A percentile compares a stretch with the other conserved stretches of the same genome.
Conservation (phyloP, 73 alveolate genomes). For the Paramecium pentaurelia region DNA sequence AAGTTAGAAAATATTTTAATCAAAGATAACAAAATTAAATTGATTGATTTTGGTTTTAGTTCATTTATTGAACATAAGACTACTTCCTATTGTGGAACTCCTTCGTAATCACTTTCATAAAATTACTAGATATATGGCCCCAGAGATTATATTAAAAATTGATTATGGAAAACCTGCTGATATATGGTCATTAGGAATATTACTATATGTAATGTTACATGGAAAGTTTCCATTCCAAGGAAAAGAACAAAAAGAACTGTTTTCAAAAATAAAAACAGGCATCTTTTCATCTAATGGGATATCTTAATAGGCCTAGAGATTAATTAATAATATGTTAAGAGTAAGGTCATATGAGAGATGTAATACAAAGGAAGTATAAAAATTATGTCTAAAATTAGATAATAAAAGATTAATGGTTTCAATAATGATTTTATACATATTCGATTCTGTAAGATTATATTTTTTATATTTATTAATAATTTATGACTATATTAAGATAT, state of each 20-base stretch:
- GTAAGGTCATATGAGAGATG: background rate
- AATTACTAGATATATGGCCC: too few species aligned
- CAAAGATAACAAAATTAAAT: constrained; percentile 63
- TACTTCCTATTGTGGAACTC: constrained; percentile 73
- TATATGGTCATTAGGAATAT: too few species aligned
- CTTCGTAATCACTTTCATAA: too few species aligned
- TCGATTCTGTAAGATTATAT: background rate
- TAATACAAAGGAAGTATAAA: background rate
- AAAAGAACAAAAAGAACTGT: too few species aligned
- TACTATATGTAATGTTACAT: too few species aligned
- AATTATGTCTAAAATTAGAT: background rate
- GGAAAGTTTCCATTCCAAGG: too few species aligned
- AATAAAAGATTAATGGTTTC: constrained; percentile 8
- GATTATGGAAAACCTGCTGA: too few species aligned
- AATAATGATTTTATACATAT: background rate
- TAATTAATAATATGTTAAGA: background rate
- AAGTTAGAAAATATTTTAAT: constrained; percentile 79
- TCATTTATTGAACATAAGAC: constrained; percentile 63
- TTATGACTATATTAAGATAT: background rate
- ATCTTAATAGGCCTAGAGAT: too few species aligned
- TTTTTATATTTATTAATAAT: background rate
- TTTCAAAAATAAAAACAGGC: too few species aligned
- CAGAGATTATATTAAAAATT: too few species aligned
- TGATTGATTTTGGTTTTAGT: constrained; percentile 80
- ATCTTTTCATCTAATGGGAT: too few species aligned